Conservation (phyloP, 345 rosid species). For the Erodium maritimum region DNA sequence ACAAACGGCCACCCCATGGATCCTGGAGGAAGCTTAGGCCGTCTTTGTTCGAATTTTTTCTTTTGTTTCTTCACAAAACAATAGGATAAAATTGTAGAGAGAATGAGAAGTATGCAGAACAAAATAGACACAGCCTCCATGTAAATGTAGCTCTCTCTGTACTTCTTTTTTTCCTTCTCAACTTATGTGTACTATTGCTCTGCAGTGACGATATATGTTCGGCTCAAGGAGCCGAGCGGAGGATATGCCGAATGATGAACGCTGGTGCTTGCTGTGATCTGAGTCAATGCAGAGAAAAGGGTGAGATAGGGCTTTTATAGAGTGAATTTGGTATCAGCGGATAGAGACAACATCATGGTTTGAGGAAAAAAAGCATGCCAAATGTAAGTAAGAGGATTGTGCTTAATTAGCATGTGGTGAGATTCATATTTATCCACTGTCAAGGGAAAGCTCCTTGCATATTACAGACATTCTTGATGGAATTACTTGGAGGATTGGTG, state of each 20-base stretch:
- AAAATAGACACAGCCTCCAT: slow-evolving; percentile 30
- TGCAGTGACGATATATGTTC: neutral
- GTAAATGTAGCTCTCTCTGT: slow-evolving; percentile 4
- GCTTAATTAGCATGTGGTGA: neutral
- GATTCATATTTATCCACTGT: neutral
- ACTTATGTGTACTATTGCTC: neutral
- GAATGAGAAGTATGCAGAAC: slow-evolving; percentile 19
- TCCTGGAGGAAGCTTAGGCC: slow-evolving; percentile 71
- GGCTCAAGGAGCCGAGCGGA: neutral
- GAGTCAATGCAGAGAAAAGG: neutral
- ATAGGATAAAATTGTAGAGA: slow-evolving; percentile 30
- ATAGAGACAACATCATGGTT: neutral
- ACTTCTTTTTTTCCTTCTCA: slow-evolving; percentile 1
- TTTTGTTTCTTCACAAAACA: slow-evolving; percentile 12
- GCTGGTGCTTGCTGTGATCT: neutral
- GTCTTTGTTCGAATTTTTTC: slow-evolving; percentile 6
- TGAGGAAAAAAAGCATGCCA: neutral
- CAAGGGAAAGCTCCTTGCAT: neutral
- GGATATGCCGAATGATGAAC: neutral
- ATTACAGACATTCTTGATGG: too few species aligned
- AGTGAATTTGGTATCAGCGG: neutral
- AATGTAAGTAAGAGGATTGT: neutral
- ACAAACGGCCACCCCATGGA: slow-evolving; percentile 81
- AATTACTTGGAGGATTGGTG: too few species aligned
- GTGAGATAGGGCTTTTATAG: neutral